These are phyloP conservation scores for Globisporangium solare DNA, from an alignment of 352 stramenopile species.

Conservation along the genomic window DNA sequence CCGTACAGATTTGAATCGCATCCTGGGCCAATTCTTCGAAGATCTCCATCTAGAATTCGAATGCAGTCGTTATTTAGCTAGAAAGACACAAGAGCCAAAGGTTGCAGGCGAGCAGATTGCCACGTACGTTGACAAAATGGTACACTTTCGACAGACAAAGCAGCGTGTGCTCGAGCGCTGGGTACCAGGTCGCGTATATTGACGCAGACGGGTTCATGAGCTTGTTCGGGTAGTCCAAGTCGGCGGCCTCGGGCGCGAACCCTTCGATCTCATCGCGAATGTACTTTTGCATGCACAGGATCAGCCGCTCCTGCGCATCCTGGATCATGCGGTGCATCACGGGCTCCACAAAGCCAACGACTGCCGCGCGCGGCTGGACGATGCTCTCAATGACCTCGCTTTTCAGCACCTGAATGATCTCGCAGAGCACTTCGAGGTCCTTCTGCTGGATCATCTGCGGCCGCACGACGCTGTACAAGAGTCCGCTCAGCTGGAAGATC, in stretches of 20 bases:
- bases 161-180: slow-evolving; percentile 76
- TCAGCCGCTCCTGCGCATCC: slow-evolving; percentile 77
- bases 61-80: neutral
- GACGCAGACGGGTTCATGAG: slow-evolving; percentile 31
- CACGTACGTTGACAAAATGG: slow-evolving; percentile 69
- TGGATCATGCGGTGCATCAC: slow-evolving; percentile 84
- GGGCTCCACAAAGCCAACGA: slow-evolving; percentile 55
- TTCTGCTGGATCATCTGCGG: slow-evolving; percentile 69
- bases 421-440: slow-evolving; percentile 71
- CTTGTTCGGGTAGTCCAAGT: slow-evolving; percentile 77
- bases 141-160: slow-evolving; percentile 85
- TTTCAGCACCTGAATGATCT: slow-evolving; percentile 73
- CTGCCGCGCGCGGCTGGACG: slow-evolving; percentile 46
- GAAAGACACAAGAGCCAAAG: too few species aligned
- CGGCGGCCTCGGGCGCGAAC: slow-evolving; percentile 41
- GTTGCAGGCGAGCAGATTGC: neutral
- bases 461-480: slow-evolving; percentile 68
- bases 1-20: slow-evolving; percentile 74
- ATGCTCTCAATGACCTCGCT: slow-evolving; percentile 72
- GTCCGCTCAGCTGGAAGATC: slow-evolving; percentile 69
- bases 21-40: slow-evolving; percentile 84
- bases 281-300: slow-evolving; percentile 81
- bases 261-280: slow-evolving; percentile 82
- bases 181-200: slow-evolving; percentile 83
- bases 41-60: slow-evolving; percentile 58